Conservation (phyloP, 1,139 yeast species). For the Scheffersomyces quercinus region DNA sequence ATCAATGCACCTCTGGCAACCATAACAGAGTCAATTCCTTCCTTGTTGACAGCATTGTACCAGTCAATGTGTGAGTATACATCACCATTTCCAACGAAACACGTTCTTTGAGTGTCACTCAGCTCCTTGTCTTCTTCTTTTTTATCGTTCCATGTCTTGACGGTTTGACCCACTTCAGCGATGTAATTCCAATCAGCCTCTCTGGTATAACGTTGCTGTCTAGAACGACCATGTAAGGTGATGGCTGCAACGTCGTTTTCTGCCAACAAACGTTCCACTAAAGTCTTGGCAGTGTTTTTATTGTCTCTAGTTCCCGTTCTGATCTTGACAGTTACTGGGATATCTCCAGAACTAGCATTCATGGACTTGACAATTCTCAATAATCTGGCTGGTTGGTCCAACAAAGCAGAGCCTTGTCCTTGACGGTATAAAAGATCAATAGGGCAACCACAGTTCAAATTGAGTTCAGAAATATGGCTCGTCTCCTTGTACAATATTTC, state of each 20-base stretch:
- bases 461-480: constrained; percentile 68
- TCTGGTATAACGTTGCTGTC: constrained; percentile 91
- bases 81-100: constrained; percentile 91
- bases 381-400: constrained; percentile 86
- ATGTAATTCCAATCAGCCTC: constrained; percentile 94
- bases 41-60: constrained; percentile 69
- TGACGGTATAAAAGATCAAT: constrained; percentile 87
- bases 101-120: constrained; percentile 49
- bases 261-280: constrained; percentile 67
- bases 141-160: constrained; percentile 56
- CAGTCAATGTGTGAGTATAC: constrained; percentile 85
- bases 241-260: constrained; percentile 89
- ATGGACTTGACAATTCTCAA: constrained; percentile 79
- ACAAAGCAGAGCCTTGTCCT: constrained; percentile 93
- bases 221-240: constrained; percentile 92
- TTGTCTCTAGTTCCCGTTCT: constrained; percentile 88
- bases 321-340: constrained; percentile 88
- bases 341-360: constrained; percentile 85
- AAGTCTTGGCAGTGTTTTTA: constrained; percentile 79
- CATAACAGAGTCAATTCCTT: constrained; percentile 90
- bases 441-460: constrained; percentile 96
- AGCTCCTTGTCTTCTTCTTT: constrained; percentile 57
- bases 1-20: constrained; percentile 97
- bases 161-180: constrained; percentile 66
- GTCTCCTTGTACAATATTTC: constrained; percentile 67